Evolutionary conservation across 352 stramenopile genomes (phyloP), one percentile per base, ranked within the genome.

Genomic region (Pythium chondricola): DNA sequence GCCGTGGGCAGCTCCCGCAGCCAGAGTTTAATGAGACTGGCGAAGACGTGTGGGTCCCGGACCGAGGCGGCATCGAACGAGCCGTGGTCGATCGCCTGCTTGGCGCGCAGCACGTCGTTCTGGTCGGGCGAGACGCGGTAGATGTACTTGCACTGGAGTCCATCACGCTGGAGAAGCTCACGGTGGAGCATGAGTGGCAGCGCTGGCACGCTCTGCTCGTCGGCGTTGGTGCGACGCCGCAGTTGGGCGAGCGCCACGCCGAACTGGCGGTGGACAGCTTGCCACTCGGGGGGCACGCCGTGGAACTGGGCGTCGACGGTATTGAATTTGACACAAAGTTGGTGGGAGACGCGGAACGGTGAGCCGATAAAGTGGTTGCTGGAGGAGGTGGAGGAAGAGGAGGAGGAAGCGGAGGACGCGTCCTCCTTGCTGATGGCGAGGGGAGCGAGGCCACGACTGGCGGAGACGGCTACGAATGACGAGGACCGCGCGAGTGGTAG

Each of bases 21-120:
- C 71, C 70, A 87, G n/a, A 67, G 46, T 38, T 87, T 87, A 32
- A 85, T 46, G 18, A 87, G 63, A 47, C 72, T 80, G 0, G 70
- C 69, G 48, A 76, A 83, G 3, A 85, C 63, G 33, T 78, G 69
- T 10, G 72, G 65, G 20, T 87, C 75, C 4, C 29, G 41, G 3
- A 74, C 33, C 7, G 58, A 54, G 4, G 41, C 22, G 4, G 51
- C 29, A 14, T 81, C 69, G 30, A 88, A 81, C 2, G 22, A 57
- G 2, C 76, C 71, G 27, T 58, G 43, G 31, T 88, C 64, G 47
- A 84, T 80, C 6, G 64, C 67, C 1, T 61, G 37, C 39, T 78
- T 83, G 9, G 65, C 61, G 18, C 45, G 47, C 18, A 67, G 56
- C 6, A 83, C 43, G 17, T 83, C 61, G 11, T 62, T 56, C 21